Conservation (phyloP, 1,139 yeast species). For the Yamadazyma atmosphaerica region DNA sequence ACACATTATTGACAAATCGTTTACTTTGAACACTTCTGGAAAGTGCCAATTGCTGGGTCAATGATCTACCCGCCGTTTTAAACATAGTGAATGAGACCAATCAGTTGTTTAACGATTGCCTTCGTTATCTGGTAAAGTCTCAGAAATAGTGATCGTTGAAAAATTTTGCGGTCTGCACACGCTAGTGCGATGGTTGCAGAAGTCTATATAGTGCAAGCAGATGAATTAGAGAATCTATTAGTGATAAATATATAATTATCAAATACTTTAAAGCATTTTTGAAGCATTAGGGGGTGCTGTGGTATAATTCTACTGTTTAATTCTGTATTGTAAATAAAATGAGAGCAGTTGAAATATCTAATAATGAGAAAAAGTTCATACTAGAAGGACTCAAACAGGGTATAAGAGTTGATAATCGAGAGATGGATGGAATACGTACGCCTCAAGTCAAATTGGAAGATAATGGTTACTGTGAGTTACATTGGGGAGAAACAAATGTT, state of each 20-base stretch:
- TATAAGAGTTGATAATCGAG: slow-evolving; percentile 69
- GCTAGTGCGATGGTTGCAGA: neutral
- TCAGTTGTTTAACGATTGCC: no score
- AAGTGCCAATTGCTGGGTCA: neutral
- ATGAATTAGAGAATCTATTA: no score
- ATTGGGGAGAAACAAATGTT: slow-evolving; percentile 72
- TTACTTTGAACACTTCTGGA: neutral
- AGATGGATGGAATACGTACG: slow-evolving; percentile 60
- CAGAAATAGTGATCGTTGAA: neutral
- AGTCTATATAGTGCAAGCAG: neutral
- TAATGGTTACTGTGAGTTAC: slow-evolving; percentile 79
- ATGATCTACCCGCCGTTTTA: neutral
- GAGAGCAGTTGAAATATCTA: slow-evolving; percentile 61
- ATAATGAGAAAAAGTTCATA: slow-evolving; percentile 63
- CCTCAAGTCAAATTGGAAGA: slow-evolving; percentile 68
- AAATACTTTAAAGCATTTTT: no score
- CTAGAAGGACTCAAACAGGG: slow-evolving; percentile 63
- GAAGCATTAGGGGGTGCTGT: no score
- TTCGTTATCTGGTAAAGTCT: neutral
- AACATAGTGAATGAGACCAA: slow-evolving; percentile 1
- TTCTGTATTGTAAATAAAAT: no score
- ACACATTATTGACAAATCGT: slow-evolving; percentile 10
- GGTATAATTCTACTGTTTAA: no score
- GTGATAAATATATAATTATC: no score
- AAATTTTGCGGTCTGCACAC: neutral